Conservation (phyloP, 2,329 filamentous ascomycete species). For the Chaetothyriales sp. region DNA sequence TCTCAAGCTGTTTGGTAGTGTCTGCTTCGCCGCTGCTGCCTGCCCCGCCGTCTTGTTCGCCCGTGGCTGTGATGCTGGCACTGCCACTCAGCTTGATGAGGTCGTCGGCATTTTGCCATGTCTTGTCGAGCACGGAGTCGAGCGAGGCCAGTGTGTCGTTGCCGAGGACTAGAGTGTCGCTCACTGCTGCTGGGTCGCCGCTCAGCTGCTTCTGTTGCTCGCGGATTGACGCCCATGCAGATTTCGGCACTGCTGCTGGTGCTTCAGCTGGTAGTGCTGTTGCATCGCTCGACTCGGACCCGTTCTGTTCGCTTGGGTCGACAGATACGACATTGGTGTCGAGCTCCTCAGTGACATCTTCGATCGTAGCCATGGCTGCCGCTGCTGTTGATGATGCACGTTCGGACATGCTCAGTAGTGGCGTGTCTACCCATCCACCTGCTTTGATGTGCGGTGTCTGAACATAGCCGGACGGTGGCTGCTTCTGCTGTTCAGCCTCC, state of each 20-base stretch:
- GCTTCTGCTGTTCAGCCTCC: background rate
- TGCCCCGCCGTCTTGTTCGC: background rate
- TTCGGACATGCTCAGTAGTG: slow-evolving; percentile 1
- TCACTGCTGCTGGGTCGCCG: slow-evolving; percentile 5
- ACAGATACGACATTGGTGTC: slow-evolving; percentile 4
- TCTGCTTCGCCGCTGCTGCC: background rate
- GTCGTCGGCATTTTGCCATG: slow-evolving; percentile 13
- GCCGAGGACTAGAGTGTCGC: slow-evolving; percentile 24
- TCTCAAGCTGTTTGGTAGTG: slow-evolving; percentile 16
- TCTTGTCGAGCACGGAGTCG: slow-evolving; percentile 24
- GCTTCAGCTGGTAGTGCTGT: slow-evolving; percentile 24
- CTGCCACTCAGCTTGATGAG: slow-evolving; percentile 13
- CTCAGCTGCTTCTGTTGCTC: slow-evolving; percentile 24
- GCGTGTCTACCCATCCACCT: slow-evolving; percentile 18
- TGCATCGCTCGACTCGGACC: slow-evolving; percentile 9
- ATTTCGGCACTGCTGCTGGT: slow-evolving; percentile 27
- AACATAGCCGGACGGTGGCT: slow-evolving; percentile 6
- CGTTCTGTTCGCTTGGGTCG: too few species aligned
- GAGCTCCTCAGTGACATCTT: slow-evolving; percentile 17
- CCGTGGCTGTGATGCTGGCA: slow-evolving; percentile 18
- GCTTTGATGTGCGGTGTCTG: slow-evolving; percentile 18
- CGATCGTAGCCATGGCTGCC: slow-evolving; percentile 10
- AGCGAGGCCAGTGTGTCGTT: slow-evolving; percentile 33
- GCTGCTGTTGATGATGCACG: slow-evolving; percentile 4
- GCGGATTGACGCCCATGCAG: slow-evolving; percentile 28